Evolutionary conservation across 768 basidiomycete species (phyloP).

Genomic region (Dictyophora rubrovolvata): DNA sequence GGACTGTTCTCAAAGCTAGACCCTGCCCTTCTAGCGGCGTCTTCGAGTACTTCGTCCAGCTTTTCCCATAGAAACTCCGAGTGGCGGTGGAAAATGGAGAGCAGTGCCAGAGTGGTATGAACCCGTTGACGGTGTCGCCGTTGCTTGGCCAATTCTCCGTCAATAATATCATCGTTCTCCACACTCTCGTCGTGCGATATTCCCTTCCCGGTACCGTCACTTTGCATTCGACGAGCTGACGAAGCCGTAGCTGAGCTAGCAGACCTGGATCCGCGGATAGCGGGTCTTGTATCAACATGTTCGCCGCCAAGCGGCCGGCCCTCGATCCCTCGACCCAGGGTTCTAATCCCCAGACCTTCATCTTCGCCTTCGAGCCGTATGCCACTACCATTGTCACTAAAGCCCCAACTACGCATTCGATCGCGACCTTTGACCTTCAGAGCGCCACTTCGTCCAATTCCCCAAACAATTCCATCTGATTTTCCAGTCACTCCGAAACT

Average conservation of each 20-base stretch:
- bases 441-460: background rate
- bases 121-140: slow-evolving; percentile 23
- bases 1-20: background rate
- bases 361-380: slow-evolving; percentile 60
- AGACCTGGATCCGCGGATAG: background rate
- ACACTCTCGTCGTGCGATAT: background rate
- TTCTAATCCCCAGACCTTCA: slow-evolving; percentile 42
- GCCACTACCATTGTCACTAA: slow-evolving; percentile 40
- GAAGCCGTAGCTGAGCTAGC: background rate
- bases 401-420: slow-evolving; percentile 36
- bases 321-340: slow-evolving; percentile 62
- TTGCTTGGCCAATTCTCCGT: background rate
- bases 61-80: slow-evolving; percentile 48
- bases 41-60: slow-evolving; percentile 21
- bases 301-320: slow-evolving; percentile 32
- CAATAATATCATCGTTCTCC: background rate
- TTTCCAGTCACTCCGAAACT: background rate
- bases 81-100: slow-evolving; percentile 60
- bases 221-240: background rate
- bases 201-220: background rate
- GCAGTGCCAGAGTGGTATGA: slow-evolving; percentile 43
- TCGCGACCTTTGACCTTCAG: slow-evolving; percentile 27
- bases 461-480: background rate
- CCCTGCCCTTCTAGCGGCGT: background rate
- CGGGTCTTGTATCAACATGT: background rate